Conservation (phyloP, 2,329 filamentous ascomycete species). For the Botrytis fragariae region DNA sequence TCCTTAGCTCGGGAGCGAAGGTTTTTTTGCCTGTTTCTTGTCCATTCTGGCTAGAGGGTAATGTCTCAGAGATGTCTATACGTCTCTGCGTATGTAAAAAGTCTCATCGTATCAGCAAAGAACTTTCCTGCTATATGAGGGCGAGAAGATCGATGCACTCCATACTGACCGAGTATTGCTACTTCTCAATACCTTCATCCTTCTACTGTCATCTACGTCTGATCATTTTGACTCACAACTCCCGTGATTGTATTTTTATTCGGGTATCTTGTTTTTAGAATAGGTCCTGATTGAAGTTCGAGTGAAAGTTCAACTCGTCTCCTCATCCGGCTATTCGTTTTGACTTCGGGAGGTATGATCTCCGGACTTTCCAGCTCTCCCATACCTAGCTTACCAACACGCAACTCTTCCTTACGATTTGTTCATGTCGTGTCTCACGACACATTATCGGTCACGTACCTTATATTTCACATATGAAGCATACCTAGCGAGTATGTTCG, state of each 20-base stretch:
- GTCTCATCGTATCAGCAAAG: neutral
- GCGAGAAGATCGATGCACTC: neutral
- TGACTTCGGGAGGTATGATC: neutral
- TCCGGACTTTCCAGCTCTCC: neutral
- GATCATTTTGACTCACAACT: too few species aligned
- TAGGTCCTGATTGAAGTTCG: neutral
- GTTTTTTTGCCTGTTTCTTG: neutral
- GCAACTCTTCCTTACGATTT: neutral
- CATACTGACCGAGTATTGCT: neutral
- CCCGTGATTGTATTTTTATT: neutral
- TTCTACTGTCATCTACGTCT: neutral
- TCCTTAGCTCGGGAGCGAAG: neutral
- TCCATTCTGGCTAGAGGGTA: neutral
- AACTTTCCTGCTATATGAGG: neutral
- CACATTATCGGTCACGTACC: neutral
- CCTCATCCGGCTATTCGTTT: neutral
- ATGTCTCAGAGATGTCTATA: neutral
- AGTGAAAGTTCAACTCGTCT: neutral
- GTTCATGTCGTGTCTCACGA: neutral
- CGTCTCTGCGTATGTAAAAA: neutral
- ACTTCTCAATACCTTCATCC: neutral
- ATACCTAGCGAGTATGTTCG: neutral
- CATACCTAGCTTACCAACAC: neutral
- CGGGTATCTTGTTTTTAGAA: neutral
- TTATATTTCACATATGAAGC: neutral